phyloP scores from a whole-genome alignment of 2,329 filamentous ascomycete species.

The Beauveria rudraprayagi region DNA sequence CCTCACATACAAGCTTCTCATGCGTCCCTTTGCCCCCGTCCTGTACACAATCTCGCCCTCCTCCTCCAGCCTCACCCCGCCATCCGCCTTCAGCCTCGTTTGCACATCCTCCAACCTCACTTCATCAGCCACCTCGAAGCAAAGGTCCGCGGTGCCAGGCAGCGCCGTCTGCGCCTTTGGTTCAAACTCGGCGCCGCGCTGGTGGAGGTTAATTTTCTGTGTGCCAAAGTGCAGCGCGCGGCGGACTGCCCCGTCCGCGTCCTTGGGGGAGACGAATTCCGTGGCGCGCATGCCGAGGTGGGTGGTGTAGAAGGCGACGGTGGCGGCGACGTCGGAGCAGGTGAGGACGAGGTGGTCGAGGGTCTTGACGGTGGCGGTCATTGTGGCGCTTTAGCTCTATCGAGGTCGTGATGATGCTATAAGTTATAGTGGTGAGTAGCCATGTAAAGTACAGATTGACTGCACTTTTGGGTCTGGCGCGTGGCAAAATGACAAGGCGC shows the following conservation, averaged over 20 bases:
- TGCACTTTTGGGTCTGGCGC: not conserved
- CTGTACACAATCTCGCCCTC: constrained; percentile 42
- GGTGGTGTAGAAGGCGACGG: constrained; percentile 45
- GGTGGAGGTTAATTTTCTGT: constrained; percentile 56
- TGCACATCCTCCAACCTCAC: constrained; percentile 37
- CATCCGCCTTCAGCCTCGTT: constrained; percentile 30
- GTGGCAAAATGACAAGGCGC: not conserved
- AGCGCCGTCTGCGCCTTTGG: constrained; percentile 47
- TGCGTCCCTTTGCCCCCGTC: constrained; percentile 45
- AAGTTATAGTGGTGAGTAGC: not conserved
- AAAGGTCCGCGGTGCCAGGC: constrained; percentile 51
- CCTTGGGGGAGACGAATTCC: constrained; percentile 36
- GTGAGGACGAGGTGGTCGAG: constrained; percentile 56
- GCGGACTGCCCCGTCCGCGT: constrained; percentile 25
- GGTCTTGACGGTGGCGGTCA: constrained; percentile 28
- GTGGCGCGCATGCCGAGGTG: constrained; percentile 50
- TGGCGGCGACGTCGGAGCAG: constrained; percentile 40
- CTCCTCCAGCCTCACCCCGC: constrained; percentile 39
- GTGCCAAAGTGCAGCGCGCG: constrained; percentile 48
- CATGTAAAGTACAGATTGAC: not conserved
- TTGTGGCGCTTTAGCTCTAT: not conserved
- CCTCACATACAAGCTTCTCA: constrained; percentile 51
- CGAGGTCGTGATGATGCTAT: not conserved
- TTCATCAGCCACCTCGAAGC: constrained; percentile 45
- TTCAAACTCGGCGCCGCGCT: constrained; percentile 49